Base-by-base conservation (phyloP, 1,284 basidiomycete species). In the Cryptococcus sp. region DNA sequence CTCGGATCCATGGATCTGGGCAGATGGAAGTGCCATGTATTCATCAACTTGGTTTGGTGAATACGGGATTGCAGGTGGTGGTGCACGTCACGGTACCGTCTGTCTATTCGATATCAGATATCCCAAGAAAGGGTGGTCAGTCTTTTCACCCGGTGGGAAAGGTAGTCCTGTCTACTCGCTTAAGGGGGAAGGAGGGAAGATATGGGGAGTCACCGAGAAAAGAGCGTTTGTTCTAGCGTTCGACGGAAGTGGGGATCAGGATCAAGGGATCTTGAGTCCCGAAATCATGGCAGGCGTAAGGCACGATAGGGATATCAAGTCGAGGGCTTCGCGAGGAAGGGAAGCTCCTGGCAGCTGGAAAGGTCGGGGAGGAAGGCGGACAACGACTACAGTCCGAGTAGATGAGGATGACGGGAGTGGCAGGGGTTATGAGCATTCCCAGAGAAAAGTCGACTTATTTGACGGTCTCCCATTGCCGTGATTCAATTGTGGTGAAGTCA, bases 141-240 rank as follows among this genome's bases (percentile, higher is more conserved):
- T 67, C 43, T 76, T 74, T 50, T 64, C 72, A 18, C 74, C 75
- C 0, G 64, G 65, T 7, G 64, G 70, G 4, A 69, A 71, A 41
- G 69, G 72, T 2, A 66, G 62, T 2, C 76, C 76, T 0, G 71
- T 76, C 1, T 77, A 77, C 49, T 55, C 59, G 3, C 45, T 77
- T 3, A 53, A 56, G 39, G 66, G 62, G 1, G 75, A 76, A 34
- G 69, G 68, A 18, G 68, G 66, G 13, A 61, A 69, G n/a, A 48
- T 76, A 16, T 77, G 70, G 69, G 76, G 70, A 14, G 74, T 73
- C 0, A 73, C 69, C 21, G 70, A 75, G 47, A 54, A 51, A 14
- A 50, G 73, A 16, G 66, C 63, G 13, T 75, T 76, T 48, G 67
- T 72, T 10, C 47, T 74, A 9, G 64, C 72, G 1, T 75, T 72